These are phyloP conservation scores for Ogataea ganodermae DNA, from an alignment of 805 yeast genomes.

Conservation along the genomic window DNA sequence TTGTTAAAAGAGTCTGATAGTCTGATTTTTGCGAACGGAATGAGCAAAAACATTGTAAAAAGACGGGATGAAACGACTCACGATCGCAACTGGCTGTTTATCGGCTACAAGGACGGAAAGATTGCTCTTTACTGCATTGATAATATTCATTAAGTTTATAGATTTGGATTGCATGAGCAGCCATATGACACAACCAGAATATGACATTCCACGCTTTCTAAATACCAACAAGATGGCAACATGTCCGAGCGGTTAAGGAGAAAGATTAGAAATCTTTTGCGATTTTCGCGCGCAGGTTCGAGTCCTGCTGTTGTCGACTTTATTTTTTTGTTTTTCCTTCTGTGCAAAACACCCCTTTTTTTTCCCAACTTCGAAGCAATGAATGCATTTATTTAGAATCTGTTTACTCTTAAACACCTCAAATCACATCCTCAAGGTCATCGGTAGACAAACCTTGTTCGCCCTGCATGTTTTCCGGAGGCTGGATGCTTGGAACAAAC, in stretches of 20 bases:
- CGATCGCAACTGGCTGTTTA: constrained; percentile 30
- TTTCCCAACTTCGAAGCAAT: no score
- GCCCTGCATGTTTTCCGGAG: constrained; percentile 79
- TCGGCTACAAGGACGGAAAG: constrained; percentile 38
- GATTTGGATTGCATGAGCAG: neutral
- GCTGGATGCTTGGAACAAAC: constrained; percentile 70
- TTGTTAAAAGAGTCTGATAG: constrained; percentile 10
- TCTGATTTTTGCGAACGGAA: constrained; percentile 32
- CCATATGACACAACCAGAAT: no score
- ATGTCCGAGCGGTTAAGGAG: constrained; percentile 62
- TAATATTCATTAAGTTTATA: constrained; percentile 5
- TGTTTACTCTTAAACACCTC: neutral
- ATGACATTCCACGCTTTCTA: no score
- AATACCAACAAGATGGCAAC: constrained; percentile 42
- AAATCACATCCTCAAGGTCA: constrained; percentile 38
- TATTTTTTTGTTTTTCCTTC: constrained; percentile 8
- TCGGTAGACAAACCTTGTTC: constrained; percentile 42
- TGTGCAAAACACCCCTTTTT: neutral
- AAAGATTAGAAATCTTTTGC: constrained; percentile 61
- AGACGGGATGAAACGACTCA: constrained; percentile 29
- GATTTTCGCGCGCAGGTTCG: constrained; percentile 66
- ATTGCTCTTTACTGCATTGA: constrained; percentile 25
- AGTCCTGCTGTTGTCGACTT: constrained; percentile 57
- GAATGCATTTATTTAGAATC: neutral
- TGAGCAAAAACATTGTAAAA: constrained; percentile 34